These are phyloP conservation scores for Talaromyces sp. DNA, from an alignment of 2,329 filamentous ascomycete genomes.

Conservation along the genomic window DNA sequence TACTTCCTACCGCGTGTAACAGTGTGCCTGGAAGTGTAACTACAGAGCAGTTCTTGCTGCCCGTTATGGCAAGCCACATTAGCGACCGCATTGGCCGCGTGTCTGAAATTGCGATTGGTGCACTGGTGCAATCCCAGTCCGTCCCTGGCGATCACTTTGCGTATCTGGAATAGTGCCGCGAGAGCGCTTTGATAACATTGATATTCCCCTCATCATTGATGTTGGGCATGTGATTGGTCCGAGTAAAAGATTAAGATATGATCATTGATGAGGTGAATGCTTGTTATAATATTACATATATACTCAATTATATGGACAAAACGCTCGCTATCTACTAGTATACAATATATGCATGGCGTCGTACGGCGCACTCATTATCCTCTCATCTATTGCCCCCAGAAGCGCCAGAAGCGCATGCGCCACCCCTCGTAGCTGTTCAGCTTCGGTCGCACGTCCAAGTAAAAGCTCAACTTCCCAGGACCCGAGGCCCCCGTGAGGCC, in stretches of 20 bases:
- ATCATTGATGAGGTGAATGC: background rate
- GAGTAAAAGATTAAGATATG: background rate
- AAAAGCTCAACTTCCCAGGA: conserved; percentile 53
- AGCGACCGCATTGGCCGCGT: background rate
- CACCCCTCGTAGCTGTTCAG: conserved; percentile 59
- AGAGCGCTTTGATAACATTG: background rate
- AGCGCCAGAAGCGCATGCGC: conserved; percentile 49
- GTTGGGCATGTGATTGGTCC: background rate
- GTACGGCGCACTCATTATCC: background rate
- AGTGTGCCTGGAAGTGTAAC: background rate
- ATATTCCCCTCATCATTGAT: background rate
- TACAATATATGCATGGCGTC: background rate
- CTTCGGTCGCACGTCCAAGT: conserved; percentile 61
- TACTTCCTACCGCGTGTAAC: background rate
- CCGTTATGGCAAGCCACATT: background rate
- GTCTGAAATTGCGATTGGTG: background rate
- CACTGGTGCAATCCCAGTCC: background rate
- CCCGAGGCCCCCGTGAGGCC: conserved; percentile 26
- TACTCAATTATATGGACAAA: background rate
- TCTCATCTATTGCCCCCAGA: conserved; percentile 38
- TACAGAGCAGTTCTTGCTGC: background rate
- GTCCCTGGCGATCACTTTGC: background rate
- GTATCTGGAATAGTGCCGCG: background rate
- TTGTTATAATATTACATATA: background rate
- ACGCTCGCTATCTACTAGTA: background rate